These are phyloP conservation scores for Plenodomus biglobosus DNA, from an alignment of 2,329 filamentous ascomycete genomes.

Conservation along the genomic window DNA sequence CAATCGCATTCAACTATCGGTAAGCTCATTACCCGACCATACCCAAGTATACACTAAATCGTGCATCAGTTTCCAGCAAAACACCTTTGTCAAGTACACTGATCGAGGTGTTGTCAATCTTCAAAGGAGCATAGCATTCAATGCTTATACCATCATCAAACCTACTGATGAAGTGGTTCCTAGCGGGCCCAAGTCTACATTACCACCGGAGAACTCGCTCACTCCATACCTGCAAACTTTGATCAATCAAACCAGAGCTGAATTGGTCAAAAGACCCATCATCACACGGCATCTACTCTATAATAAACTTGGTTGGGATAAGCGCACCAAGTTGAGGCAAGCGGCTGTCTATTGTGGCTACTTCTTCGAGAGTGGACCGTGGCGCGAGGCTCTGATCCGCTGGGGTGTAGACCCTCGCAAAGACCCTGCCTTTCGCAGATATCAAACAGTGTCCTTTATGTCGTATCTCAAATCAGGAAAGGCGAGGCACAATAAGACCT, in stretches of 20 bases:
- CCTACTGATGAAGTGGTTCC: constrained; percentile 66
- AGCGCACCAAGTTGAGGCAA: constrained; percentile 64
- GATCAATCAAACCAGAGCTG: constrained; percentile 62
- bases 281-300: constrained; percentile 83
- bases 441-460: constrained; percentile 69
- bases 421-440: constrained; percentile 74
- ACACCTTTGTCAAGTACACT: constrained; percentile 68
- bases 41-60: background rate
- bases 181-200: constrained; percentile 58
- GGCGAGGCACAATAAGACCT: constrained; percentile 28
- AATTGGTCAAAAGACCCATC: constrained; percentile 74
- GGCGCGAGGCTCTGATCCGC: constrained; percentile 81
- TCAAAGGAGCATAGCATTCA: constrained; percentile 28
- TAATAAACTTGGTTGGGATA: constrained; percentile 65
- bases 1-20: constrained; percentile 68
- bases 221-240: constrained; percentile 64
- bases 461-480: constrained; percentile 37
- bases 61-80: constrained; percentile 72
- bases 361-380: constrained; percentile 89
- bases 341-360: constrained; percentile 85
- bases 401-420: constrained; percentile 84
- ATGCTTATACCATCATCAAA: constrained; percentile 54
- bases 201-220: constrained; percentile 52
- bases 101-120: constrained; percentile 45
- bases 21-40: constrained; percentile 24